Evolutionary conservation across 352 stramenopile genomes (phyloP).

Genomic region (Pythium dissimile): DNA sequence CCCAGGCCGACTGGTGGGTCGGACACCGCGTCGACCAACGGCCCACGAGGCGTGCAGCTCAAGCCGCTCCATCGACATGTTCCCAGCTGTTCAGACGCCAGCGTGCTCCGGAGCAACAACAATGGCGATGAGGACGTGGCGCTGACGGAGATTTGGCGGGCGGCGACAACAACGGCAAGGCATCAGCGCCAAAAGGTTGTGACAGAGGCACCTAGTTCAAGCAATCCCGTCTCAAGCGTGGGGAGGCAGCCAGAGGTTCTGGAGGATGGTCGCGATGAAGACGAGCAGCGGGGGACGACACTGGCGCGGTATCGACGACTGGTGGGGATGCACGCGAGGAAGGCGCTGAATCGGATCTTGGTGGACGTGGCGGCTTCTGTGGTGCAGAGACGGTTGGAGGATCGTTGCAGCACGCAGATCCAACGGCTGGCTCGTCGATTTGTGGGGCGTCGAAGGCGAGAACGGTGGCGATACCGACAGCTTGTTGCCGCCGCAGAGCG

Average conservation of each 20-base stretch:
- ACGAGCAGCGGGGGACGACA: slow-evolving; percentile 21
- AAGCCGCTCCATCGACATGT: background rate
- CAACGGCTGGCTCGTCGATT: slow-evolving; percentile 16
- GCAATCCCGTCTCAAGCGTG: too few relatives aligned
- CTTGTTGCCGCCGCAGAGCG: background rate
- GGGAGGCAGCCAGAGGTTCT: too few relatives aligned
- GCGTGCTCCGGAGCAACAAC: background rate
- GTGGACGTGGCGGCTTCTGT: slow-evolving; percentile 18
- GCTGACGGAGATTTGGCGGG: background rate
- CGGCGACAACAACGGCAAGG: background rate
- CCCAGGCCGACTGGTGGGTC: too few relatives aligned
- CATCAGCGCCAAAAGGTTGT: background rate
- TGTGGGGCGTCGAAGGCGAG: slow-evolving; percentile 17
- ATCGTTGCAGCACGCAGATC: slow-evolving; percentile 14
- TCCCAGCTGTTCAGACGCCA: too few relatives aligned
- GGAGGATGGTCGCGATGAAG: background rate
- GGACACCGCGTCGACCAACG: too few relatives aligned
- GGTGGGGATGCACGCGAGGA: slow-evolving; percentile 31
- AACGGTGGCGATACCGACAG: background rate
- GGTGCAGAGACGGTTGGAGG: slow-evolving; percentile 19
- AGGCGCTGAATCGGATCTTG: slow-evolving; percentile 19
- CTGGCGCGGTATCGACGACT: slow-evolving; percentile 36
- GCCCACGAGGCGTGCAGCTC: background rate
- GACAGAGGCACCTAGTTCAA: too few relatives aligned
- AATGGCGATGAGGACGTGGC: background rate